Base-by-base conservation (phyloP, 768 basidiomycete genomes). In the Leccinum ochraceum region DNA sequence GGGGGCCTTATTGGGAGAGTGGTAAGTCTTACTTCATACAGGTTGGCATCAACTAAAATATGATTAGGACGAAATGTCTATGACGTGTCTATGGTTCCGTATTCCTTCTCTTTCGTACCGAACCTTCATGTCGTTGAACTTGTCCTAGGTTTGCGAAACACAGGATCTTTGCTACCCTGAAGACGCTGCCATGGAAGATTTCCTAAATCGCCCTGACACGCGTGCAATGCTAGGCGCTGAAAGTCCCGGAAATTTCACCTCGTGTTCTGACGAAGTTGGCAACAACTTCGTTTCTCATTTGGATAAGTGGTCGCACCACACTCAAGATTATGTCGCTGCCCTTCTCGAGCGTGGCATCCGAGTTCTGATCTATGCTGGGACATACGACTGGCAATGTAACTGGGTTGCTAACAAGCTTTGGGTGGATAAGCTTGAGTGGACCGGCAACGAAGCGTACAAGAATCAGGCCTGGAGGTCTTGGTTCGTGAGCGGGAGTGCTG, bases 361-460 rank as follows among this genome's bases (percentile, higher is more conserved):
- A n/a, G 76, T 84, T 30, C 74, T 87, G 48, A 78, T 83, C 34
- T 86, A 83, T 67, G 82, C 80, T 44, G 86, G 85, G 6, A 78
- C 78, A 44, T 79, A 83, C 62, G 84, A 86, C 66, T 83, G 76
- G 75, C 79, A 81, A 26, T 84, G 83, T 67, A 88, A 88, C 67
- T 84, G 81, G 81, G 75, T 87, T 32, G 86, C 84, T 1, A 88
- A 88, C 67, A 83, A 86, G 70, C 73, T 76, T 22, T 88, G 85
- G 86, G 81, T 84, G 16, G 74, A 81, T 32, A 76, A 70, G 5
- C 69, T 90, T 48, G 80, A 87, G 32, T 90, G 88, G 89, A 80
- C 78, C 26, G 83, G 85, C 3, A 71, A 81, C 52, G 70, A 75
- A 6, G 82, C 71, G 14, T 89, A 85, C 72, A 72, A 65, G 0